These are phyloP conservation scores for Penicillium argentinense DNA, from an alignment of 495 filamentous ascomycete genomes.

Conservation along the genomic window DNA sequence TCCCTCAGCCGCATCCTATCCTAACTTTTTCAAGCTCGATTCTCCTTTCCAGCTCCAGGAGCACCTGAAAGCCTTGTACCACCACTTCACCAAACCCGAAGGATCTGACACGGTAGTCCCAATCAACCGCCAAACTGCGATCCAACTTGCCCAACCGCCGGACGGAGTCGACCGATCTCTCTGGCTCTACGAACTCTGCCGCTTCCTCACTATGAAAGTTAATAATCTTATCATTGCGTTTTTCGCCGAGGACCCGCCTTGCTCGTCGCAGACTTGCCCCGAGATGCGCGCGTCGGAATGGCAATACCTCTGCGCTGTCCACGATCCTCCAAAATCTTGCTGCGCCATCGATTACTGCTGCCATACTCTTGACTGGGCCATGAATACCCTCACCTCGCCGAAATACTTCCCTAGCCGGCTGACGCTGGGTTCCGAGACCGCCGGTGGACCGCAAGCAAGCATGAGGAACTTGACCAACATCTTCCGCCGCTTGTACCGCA, in stretches of 20 bases:
- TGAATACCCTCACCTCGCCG: slow-evolving; percentile 81
- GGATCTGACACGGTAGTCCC: slow-evolving; percentile 57
- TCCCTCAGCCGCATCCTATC: not conserved
- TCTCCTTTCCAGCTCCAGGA: slow-evolving; percentile 98
- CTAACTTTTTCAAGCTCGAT: slow-evolving; percentile 66
- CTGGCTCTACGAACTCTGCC: slow-evolving; percentile 97
- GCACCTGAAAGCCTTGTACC: slow-evolving; percentile 89
- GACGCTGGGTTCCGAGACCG: slow-evolving; percentile 65
- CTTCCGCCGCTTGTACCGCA: slow-evolving; percentile 88
- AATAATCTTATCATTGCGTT: slow-evolving; percentile 90
- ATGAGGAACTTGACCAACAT: slow-evolving; percentile 89
- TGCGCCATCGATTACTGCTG: slow-evolving; percentile 99
- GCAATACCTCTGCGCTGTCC: slow-evolving; percentile 98
- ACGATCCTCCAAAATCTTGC: slow-evolving; percentile 91
- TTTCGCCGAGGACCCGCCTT: slow-evolving; percentile 84
- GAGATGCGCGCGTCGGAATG: slow-evolving; percentile 99
- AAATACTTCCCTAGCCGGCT: slow-evolving; percentile 92
- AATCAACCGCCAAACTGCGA: slow-evolving; percentile 71
- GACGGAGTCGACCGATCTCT: slow-evolving; percentile 76
- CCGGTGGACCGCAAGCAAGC: slow-evolving; percentile 56
- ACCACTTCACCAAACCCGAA: slow-evolving; percentile 68
- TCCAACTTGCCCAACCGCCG: slow-evolving; percentile 73
- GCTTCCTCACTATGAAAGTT: slow-evolving; percentile 88
- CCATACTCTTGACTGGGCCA: slow-evolving; percentile 96
- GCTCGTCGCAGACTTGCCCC: slow-evolving; percentile 81